phyloP scores from a whole-genome alignment of 1,284 basidiomycete species.

The Uromyces viciae-fabae region DNA sequence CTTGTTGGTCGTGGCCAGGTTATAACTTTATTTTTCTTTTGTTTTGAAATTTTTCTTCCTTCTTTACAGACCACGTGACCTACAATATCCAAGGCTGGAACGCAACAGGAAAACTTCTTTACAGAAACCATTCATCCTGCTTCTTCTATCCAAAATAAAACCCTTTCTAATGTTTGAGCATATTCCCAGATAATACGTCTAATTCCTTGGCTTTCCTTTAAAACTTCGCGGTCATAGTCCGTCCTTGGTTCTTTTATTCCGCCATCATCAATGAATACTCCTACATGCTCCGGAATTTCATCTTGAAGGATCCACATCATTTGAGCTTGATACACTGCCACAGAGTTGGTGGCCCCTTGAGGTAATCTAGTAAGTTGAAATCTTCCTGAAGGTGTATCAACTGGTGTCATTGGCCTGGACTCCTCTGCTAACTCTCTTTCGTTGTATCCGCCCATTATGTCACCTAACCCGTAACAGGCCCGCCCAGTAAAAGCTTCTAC shows the following conservation, averaged over 20 bases:
- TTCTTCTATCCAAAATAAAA: conserved; percentile 6
- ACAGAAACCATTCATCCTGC: conserved; percentile 5
- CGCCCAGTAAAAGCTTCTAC: neutral
- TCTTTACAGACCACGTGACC: neutral
- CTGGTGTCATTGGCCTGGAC: neutral
- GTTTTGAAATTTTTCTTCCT: neutral
- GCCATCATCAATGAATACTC: no score
- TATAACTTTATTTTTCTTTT: neutral
- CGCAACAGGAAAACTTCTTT: neutral
- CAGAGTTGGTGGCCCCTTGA: neutral
- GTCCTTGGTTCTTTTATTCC: no score
- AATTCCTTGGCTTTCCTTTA: no score
- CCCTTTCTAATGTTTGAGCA: neutral
- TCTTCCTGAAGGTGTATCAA: neutral
- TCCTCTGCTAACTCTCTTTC: neutral
- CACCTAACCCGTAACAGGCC: neutral
- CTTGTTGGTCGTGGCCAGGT: conserved; percentile 1
- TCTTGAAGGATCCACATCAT: no score
- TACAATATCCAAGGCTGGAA: neutral
- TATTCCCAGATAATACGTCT: neutral
- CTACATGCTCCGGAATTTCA: no score
- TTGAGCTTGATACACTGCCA: neutral
- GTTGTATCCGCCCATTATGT: neutral
- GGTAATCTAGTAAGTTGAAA: neutral
- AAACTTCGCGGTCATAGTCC: no score